Conservation (phyloP, 2,329 filamentous ascomycete species). For the Xenoacremonium recifei region DNA sequence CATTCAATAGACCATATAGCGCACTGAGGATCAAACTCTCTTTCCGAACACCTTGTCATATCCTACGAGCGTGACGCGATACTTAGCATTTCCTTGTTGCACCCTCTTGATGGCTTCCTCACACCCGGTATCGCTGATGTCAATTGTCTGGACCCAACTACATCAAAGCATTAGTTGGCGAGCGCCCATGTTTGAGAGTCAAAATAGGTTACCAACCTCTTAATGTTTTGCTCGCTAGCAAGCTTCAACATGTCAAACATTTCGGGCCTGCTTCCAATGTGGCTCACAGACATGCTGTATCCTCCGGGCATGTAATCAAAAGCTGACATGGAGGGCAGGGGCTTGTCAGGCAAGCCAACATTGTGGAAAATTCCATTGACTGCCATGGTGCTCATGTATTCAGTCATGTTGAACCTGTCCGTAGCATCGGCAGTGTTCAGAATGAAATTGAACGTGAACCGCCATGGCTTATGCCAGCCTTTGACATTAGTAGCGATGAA, state of each 20-base stretch:
- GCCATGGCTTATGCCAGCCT: constrained; percentile 49
- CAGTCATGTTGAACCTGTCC: constrained; percentile 50
- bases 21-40: too few species aligned
- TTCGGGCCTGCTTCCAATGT: constrained; percentile 45
- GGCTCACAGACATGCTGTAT: constrained; percentile 39
- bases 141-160: constrained; percentile 44
- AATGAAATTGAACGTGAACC: constrained; percentile 50
- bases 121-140: constrained; percentile 9
- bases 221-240: constrained; percentile 49
- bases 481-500: constrained; percentile 26
- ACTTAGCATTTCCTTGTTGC: constrained; percentile 12
- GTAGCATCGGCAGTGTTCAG: constrained; percentile 43
- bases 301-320: constrained; percentile 56
- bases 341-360: constrained; percentile 59
- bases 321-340: constrained; percentile 39
- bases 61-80: constrained; percentile 19
- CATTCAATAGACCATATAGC: too few species aligned
- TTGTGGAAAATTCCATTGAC: constrained; percentile 60
- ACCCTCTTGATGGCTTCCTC: constrained; percentile 10
- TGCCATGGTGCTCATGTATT: constrained; percentile 57
- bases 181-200: too few species aligned
- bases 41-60: constrained; percentile 20
- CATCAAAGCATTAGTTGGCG: too few species aligned
- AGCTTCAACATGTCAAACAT: constrained; percentile 55
- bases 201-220: too few species aligned